Evolutionary conservation across 208 protist species (phyloP), one percentile per base, ranked within the genome.

Genomic region (Trypanosoma mega): DNA sequence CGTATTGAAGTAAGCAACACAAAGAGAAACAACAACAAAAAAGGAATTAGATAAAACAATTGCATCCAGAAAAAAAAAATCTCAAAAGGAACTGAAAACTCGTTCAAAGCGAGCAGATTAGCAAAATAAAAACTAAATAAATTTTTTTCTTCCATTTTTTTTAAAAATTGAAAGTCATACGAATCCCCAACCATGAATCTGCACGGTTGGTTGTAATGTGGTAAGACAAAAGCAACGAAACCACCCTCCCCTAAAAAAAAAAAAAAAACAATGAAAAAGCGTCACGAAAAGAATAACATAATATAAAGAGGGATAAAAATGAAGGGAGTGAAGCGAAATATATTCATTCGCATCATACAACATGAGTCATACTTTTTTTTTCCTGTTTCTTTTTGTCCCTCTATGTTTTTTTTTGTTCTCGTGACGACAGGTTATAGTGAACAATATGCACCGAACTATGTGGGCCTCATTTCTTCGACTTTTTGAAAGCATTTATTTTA

Each of bases 261-360:
- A 36, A 54, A 33, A 52, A 36, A 46, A 63, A 34, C 59, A 53
- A 70, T 56, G 31, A 57, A 20, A 27, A 56, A 55, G 39, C 47
- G 11, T 23, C 8, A 26, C 18, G 26, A 7, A 55, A 64, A 64
- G 26, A 29, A 64, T 55, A 63, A 48, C 53, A 51, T 56, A n/a
- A 64, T 48, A 71, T 64, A 57, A 37, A 49, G 1, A 18, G 1
- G 52, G 23, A 24, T 14, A 31, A 31, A 8, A 50, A 29, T 5
- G 2, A 55, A 41, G 23, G 44, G 52, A 7, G 20, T 18, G 34
- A 59, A 18, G 11, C n/a, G 50, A 46, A 6, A 43, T 14, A 44
- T 20, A 26, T 20, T 48, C 44, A 21, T 20, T 48, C 44, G 7
- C n/a, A 26, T 6, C 24, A 26, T 52, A 6, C n/a, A 8, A 34